These are phyloP conservation scores for Penicillium subrubescens DNA, from an alignment of 495 filamentous ascomycete genomes.

Conservation along the genomic window DNA sequence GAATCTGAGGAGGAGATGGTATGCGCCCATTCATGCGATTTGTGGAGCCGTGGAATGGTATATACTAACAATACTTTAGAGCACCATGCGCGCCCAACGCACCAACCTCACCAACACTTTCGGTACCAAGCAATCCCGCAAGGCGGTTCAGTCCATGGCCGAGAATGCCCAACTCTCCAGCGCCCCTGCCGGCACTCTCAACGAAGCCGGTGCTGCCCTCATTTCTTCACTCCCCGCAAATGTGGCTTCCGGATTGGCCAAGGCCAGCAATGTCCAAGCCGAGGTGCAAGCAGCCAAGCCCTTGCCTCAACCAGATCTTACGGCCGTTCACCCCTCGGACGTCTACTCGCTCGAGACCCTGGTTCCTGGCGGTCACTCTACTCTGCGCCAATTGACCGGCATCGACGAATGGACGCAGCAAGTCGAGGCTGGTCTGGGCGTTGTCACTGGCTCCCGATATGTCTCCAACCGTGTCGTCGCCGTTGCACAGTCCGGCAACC, in stretches of 20 bases:
- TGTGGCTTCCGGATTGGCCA: slow-evolving; percentile 60
- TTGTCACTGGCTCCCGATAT: slow-evolving; percentile 63
- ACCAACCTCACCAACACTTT: slow-evolving; percentile 83
- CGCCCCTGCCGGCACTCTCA: slow-evolving; percentile 49
- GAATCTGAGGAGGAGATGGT: slow-evolving; percentile 46
- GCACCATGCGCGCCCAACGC: slow-evolving; percentile 59
- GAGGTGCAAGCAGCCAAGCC: slow-evolving; percentile 72
- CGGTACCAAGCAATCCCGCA: slow-evolving; percentile 91
- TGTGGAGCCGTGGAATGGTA: not conserved
- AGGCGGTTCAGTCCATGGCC: slow-evolving; percentile 73
- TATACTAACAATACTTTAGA: slow-evolving; percentile 30
- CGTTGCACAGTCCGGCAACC: slow-evolving; percentile 58
- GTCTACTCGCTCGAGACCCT: slow-evolving; percentile 76
- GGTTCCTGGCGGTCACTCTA: slow-evolving; percentile 53
- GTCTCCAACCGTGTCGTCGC: slow-evolving; percentile 62
- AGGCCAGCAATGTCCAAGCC: slow-evolving; percentile 65
- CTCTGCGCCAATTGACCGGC: slow-evolving; percentile 57
- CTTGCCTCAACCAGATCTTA: slow-evolving; percentile 72
- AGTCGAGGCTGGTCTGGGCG: slow-evolving; percentile 55
- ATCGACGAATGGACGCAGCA: slow-evolving; percentile 77
- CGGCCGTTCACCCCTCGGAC: slow-evolving; percentile 71
- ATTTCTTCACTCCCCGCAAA: slow-evolving; percentile 60
- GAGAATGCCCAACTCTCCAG: slow-evolving; percentile 73
- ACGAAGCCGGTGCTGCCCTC: slow-evolving; percentile 60
- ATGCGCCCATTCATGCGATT: slow-evolving; percentile 2